phyloP scores from a whole-genome alignment of 1,139 yeast species.

The Geotrichum cucujoidarum region DNA sequence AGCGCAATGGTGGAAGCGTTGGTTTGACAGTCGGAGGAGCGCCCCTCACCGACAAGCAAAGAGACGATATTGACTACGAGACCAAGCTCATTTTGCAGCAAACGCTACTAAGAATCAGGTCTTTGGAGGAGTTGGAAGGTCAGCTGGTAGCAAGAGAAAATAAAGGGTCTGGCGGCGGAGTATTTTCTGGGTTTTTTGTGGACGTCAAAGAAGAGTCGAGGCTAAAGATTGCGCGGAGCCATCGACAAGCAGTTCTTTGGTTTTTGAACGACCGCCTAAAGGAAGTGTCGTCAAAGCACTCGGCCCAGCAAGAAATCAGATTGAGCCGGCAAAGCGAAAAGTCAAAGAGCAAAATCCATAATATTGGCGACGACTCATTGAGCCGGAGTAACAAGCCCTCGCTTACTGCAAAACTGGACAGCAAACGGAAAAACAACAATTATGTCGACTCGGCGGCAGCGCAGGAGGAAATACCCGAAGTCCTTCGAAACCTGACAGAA shows the following conservation, averaged over 20 bases:
- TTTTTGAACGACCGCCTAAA: conserved; percentile 34
- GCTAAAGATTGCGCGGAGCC: conserved; percentile 30
- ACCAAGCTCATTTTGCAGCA: conserved; percentile 37
- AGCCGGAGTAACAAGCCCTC: neutral
- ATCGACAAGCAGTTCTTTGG: conserved; percentile 38
- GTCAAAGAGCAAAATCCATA: conserved; percentile 30
- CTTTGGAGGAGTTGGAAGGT: conserved; percentile 36
- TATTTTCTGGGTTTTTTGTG: conserved; percentile 6
- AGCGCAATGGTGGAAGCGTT: conserved; percentile 7
- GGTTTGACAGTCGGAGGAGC: neutral
- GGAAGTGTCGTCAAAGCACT: conserved; percentile 34
- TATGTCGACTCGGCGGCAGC: neutral
- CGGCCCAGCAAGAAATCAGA: conserved; percentile 38
- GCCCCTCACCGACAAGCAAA: conserved; percentile 36
- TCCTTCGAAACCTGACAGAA: conserved; percentile 41
- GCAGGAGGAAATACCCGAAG: conserved; percentile 14
- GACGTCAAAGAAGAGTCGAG: conserved; percentile 22
- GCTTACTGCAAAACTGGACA: conserved; percentile 26
- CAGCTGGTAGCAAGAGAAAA: conserved; percentile 11
- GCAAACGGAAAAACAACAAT: conserved; percentile 6
- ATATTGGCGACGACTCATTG: conserved; percentile 15
- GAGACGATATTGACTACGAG: conserved; percentile 42
- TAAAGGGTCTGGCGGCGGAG: conserved; percentile 4
- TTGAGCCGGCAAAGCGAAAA: conserved; percentile 35
- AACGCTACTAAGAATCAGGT: conserved; percentile 35